Conservation (phyloP, 2,329 filamentous ascomycete species). For the Alternaria hordeiaustralica region DNA sequence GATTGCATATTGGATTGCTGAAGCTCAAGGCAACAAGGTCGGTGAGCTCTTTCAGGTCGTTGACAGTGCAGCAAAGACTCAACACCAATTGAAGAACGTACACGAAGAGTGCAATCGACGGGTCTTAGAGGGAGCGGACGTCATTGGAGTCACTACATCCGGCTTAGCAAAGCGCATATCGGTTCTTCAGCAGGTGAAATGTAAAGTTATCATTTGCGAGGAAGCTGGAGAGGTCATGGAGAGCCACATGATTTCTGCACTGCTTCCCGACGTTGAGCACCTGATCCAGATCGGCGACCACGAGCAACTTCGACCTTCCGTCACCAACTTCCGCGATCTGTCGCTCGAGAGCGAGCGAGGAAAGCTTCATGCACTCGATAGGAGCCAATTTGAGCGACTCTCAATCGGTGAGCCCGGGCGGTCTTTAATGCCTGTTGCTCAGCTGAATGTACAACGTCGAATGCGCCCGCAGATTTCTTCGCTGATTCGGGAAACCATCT, state of each 20-base stretch:
- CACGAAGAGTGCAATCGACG: conserved; percentile 50
- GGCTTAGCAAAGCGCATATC: conserved; percentile 63
- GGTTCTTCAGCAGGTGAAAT: conserved; percentile 56
- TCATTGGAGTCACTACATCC: conserved; percentile 67
- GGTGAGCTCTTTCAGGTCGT: conserved; percentile 22
- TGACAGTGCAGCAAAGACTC: conserved; percentile 10
- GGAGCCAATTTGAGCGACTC: conserved; percentile 68
- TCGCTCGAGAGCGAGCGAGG: conserved; percentile 59
- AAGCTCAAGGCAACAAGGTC: conserved; percentile 16
- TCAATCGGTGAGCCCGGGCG: conserved; percentile 38
- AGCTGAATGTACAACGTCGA: conserved; percentile 65
- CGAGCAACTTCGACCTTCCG: conserved; percentile 65
- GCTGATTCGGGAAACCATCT: conserved; percentile 65
- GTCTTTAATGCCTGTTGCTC: conserved; percentile 32
- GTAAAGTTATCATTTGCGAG: conserved; percentile 69
- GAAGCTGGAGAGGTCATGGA: conserved; percentile 74
- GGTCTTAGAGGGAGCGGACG: conserved; percentile 51
- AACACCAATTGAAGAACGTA: conserved; percentile 25
- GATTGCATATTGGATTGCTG: conserved; percentile 21
- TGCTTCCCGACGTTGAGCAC: conserved; percentile 67
- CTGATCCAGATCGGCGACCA: conserved; percentile 70
- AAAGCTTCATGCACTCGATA: conserved; percentile 61
- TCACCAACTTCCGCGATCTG: conserved; percentile 60
- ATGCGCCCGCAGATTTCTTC: conserved; percentile 70
- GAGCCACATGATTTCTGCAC: conserved; percentile 64